phyloP scores from a whole-genome alignment of 768 basidiomycete genomes.

The Mrakia hoshinonis region DNA sequence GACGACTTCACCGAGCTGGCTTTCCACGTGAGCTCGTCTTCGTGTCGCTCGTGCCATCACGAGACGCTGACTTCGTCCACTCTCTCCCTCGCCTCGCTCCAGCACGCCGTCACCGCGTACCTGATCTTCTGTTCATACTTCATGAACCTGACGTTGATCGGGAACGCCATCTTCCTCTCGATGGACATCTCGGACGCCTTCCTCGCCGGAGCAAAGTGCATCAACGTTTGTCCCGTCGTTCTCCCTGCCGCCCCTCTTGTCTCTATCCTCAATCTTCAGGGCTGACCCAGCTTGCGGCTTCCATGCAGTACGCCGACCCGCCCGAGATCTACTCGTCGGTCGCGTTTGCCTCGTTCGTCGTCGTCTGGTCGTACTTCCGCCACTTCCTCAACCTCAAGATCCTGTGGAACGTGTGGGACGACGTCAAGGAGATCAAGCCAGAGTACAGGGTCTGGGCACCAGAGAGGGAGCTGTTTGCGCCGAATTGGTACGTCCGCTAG shows the following conservation, averaged over 20 bases:
- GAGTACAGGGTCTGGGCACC: constrained; percentile 9
- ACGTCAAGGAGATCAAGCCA: constrained; percentile 37
- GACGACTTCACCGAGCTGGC: constrained; percentile 9
- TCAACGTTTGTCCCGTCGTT: constrained; percentile 52
- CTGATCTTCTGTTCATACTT: constrained; percentile 49
- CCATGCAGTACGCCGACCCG: constrained; percentile 53
- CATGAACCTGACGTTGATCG: constrained; percentile 56
- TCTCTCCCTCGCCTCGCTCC: not conserved
- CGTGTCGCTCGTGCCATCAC: not conserved
- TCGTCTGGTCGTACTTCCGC: constrained; percentile 87
- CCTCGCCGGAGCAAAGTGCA: constrained; percentile 71
- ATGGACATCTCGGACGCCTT: constrained; percentile 93
- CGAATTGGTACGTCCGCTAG: constrained; percentile 52
- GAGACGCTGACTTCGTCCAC: not conserved
- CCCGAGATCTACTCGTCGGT: constrained; percentile 12
- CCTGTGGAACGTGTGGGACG: constrained; percentile 73
- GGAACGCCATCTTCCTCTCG: constrained; percentile 83
- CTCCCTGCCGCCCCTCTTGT: not conserved
- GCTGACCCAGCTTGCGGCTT: not conserved
- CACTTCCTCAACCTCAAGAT: constrained; percentile 82
- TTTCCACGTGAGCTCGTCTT: not conserved
- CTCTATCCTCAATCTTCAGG: not conserved
- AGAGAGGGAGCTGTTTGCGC: constrained; percentile 44
- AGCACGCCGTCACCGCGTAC: constrained; percentile 88
- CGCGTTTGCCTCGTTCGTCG: constrained; percentile 48